A percentile compares a stretch with the other conserved stretches of the same genome.
Conservation (phyloP, 768 basidiomycete species). For the Rhizopogon rudus region DNA sequence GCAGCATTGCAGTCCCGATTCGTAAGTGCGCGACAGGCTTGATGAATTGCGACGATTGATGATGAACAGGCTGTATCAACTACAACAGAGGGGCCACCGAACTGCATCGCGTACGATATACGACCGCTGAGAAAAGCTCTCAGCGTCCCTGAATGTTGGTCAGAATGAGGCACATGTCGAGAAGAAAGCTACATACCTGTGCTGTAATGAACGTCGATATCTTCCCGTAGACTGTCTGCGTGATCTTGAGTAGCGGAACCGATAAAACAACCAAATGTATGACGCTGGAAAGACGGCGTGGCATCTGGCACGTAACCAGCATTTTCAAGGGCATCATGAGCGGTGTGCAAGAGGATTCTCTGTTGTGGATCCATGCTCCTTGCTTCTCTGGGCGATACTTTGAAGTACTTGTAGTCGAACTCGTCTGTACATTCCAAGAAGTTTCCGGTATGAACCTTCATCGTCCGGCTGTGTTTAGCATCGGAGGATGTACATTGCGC, state of each 20-base stretch:
- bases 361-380: slow-evolving; percentile 76
- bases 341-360: slow-evolving; percentile 59
- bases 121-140: slow-evolving; percentile 67
- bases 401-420: slow-evolving; percentile 72
- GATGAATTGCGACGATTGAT: slow-evolving; percentile 61
- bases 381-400: slow-evolving; percentile 70
- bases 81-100: slow-evolving; percentile 67
- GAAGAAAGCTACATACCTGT: slow-evolving; percentile 39
- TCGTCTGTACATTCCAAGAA: slow-evolving; percentile 52
- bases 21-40: slow-evolving; percentile 60
- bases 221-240: slow-evolving; percentile 52
- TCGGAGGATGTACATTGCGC: slow-evolving; percentile 29
- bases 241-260: slow-evolving; percentile 73
- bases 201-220: slow-evolving; percentile 67
- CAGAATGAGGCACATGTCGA: neutral
- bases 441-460: slow-evolving; percentile 56
- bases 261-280: slow-evolving; percentile 59
- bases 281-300: slow-evolving; percentile 45
- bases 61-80: slow-evolving; percentile 77
- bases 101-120: slow-evolving; percentile 62
- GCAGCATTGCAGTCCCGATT: slow-evolving; percentile 63
- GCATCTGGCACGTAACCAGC: slow-evolving; percentile 64
- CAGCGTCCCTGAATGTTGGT: slow-evolving; percentile 48
- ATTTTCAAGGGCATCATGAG: slow-evolving; percentile 64
- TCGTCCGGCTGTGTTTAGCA: slow-evolving; percentile 30